Evolutionary conservation across 805 yeast genomes (phyloP).

Genomic region (Nakazawaea wickerhamii): DNA sequence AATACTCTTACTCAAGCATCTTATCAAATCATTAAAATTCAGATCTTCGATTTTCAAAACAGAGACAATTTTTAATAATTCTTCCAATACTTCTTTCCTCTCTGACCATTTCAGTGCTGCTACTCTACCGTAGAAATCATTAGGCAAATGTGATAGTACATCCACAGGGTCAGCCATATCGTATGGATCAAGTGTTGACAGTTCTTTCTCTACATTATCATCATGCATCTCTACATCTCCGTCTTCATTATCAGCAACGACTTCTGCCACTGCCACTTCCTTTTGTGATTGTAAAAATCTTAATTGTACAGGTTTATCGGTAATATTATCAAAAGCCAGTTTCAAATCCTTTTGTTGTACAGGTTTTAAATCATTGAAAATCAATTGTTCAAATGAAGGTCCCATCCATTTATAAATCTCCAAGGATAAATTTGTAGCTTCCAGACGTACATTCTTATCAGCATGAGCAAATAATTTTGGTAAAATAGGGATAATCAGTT

Average conservation of each 20-base stretch:
- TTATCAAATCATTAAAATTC: constrained; percentile 63
- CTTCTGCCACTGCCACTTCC: constrained; percentile 18
- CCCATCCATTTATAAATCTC: constrained; percentile 76
- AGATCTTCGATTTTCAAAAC: constrained; percentile 49
- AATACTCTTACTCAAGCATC: constrained; percentile 61
- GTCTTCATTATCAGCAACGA: constrained; percentile 22
- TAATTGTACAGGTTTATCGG: constrained; percentile 42
- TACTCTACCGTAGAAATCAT: constrained; percentile 49
- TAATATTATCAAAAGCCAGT: constrained; percentile 55
- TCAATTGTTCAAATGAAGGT: constrained; percentile 45
- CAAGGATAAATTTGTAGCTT: constrained; percentile 63
- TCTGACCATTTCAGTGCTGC: constrained; percentile 83
- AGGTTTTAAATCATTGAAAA: constrained; percentile 76
- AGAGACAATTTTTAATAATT: constrained; percentile 43
- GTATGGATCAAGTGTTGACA: constrained; percentile 49
- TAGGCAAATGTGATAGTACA: constrained; percentile 61
- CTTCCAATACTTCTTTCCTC: constrained; percentile 79
- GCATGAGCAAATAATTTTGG: constrained; percentile 78
- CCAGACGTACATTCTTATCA: constrained; percentile 79
- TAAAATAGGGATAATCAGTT: constrained; percentile 48
- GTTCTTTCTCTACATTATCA: constrained; percentile 16
- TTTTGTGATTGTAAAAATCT: constrained; percentile 53
- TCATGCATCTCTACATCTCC: constrained; percentile 35
- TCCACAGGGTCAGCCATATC: constrained; percentile 68
- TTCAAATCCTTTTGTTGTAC: constrained; percentile 84